phyloP scores from a whole-genome alignment of 2,329 filamentous ascomycete genomes.

The Metarhizium album region DNA sequence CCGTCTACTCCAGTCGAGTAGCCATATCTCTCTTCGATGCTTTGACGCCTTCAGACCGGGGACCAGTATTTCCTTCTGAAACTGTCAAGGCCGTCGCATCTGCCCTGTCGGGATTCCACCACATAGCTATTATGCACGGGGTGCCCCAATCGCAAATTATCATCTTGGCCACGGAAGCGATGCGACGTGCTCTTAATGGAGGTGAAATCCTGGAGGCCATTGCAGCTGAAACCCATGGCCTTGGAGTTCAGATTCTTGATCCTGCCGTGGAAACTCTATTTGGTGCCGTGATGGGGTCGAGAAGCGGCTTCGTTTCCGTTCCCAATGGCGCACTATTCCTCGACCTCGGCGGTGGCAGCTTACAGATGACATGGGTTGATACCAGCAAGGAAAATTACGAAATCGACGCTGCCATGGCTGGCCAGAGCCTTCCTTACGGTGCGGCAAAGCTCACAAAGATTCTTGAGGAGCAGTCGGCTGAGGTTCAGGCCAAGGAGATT shows the following conservation, averaged over 20 bases:
- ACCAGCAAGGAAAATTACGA: slow-evolving; percentile 36
- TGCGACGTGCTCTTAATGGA: slow-evolving; percentile 68
- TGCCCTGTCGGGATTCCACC: slow-evolving; percentile 59
- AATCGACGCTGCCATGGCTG: slow-evolving; percentile 40
- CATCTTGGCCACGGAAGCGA: slow-evolving; percentile 82
- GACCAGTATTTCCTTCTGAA: slow-evolving; percentile 34
- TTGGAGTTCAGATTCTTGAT: slow-evolving; percentile 60
- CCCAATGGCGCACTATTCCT: slow-evolving; percentile 62
- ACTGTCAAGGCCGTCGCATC: slow-evolving; percentile 57
- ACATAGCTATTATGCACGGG: slow-evolving; percentile 57
- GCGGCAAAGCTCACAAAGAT: slow-evolving; percentile 46
- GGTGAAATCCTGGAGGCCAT: slow-evolving; percentile 57
- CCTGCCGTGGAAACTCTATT: slow-evolving; percentile 75
- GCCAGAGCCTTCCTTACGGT: slow-evolving; percentile 50
- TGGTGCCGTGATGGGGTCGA: slow-evolving; percentile 67
- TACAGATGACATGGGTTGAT: slow-evolving; percentile 55
- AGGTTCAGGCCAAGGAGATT: slow-evolving; percentile 34
- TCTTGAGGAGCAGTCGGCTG: slow-evolving; percentile 28
- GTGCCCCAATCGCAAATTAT: slow-evolving; percentile 56
- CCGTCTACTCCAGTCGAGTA: slow-evolving; percentile 67
- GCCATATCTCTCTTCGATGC: slow-evolving; percentile 84
- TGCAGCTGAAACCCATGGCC: slow-evolving; percentile 45
- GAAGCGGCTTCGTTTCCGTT: slow-evolving; percentile 59
- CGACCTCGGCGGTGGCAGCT: slow-evolving; percentile 68
- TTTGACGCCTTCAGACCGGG: slow-evolving; percentile 38